Conservation (phyloP, 2,329 filamentous ascomycete genomes). For the Botrytis fabae region DNA sequence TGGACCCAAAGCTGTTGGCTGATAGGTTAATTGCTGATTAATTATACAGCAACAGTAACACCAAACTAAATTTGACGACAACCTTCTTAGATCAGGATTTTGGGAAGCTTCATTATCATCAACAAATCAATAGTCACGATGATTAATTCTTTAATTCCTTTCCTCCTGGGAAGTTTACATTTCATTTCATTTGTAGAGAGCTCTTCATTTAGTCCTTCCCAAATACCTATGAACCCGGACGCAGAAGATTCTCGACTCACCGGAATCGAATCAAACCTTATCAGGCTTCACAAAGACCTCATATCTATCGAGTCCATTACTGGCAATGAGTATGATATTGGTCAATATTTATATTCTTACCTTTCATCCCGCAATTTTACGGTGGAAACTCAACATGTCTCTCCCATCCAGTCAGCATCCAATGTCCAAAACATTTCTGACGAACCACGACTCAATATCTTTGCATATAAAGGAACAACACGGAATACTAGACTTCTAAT, state of each 20-base stretch:
- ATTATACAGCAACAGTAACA: not conserved
- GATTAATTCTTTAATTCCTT: not conserved
- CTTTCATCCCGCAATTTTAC: constrained; percentile 18
- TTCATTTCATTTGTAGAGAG: not conserved
- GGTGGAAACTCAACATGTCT: constrained; percentile 13
- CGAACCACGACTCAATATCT: constrained; percentile 52
- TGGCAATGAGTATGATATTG: constrained; percentile 10
- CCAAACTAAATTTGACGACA: not conserved
- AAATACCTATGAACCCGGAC: not conserved
- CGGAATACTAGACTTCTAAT: constrained; percentile 51
- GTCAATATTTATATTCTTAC: constrained; percentile 1
- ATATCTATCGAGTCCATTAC: constrained; percentile 13
- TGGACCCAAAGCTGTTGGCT: not conserved
- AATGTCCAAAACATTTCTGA: not conserved
- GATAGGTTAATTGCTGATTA: not conserved
- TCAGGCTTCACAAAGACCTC: constrained; percentile 4
- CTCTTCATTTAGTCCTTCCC: not conserved
- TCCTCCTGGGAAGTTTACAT: not conserved
- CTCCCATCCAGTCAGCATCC: not conserved
- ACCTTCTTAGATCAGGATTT: not conserved
- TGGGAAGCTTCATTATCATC: not conserved
- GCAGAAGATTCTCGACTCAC: not conserved
- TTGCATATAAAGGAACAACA: constrained; percentile 54
- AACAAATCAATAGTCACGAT: not conserved
- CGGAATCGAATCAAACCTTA: not conserved